phyloP scores from a whole-genome alignment of 257 asterid species.

The Fraxinus anomala region DNA sequence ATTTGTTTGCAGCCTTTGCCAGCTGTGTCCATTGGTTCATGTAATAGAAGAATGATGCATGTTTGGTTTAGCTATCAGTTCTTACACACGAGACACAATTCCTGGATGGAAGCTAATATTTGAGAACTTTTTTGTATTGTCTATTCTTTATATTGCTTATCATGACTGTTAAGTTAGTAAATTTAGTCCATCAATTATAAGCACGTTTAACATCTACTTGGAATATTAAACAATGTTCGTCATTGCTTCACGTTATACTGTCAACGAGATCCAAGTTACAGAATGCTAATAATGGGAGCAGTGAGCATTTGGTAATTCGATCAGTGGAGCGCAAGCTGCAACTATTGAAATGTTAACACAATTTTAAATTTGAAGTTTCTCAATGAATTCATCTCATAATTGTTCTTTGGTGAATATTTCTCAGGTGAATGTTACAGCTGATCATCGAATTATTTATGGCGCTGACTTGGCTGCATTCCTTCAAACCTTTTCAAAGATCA shows the following conservation, averaged over 20 bases:
- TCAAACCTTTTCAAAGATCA: slow-evolving; percentile 65
- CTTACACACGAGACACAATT: too few relatives aligned
- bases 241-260: neutral
- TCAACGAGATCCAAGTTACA: neutral
- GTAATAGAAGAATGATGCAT: too few relatives aligned
- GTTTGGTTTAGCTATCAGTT: too few relatives aligned
- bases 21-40: too few relatives aligned
- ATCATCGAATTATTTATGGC: slow-evolving; percentile 78
- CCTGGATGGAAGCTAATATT: too few relatives aligned
- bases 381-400: neutral
- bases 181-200: too few relatives aligned
- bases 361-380: neutral
- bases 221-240: neutral
- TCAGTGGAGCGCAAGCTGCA: neutral
- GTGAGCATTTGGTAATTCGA: neutral
- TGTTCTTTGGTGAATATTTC: slow-evolving; percentile 11
- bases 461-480: slow-evolving; percentile 89
- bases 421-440: slow-evolving; percentile 86
- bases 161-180: too few relatives aligned
- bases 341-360: too few relatives aligned
- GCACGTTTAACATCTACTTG: too few relatives aligned
- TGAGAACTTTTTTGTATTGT: neutral
- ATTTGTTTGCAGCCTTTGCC: too few relatives aligned
- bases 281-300: neutral
- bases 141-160: neutral